Evolutionary conservation across 345 rosid genomes (phyloP).

Genomic region (Aquilaria yunnanensis): DNA sequence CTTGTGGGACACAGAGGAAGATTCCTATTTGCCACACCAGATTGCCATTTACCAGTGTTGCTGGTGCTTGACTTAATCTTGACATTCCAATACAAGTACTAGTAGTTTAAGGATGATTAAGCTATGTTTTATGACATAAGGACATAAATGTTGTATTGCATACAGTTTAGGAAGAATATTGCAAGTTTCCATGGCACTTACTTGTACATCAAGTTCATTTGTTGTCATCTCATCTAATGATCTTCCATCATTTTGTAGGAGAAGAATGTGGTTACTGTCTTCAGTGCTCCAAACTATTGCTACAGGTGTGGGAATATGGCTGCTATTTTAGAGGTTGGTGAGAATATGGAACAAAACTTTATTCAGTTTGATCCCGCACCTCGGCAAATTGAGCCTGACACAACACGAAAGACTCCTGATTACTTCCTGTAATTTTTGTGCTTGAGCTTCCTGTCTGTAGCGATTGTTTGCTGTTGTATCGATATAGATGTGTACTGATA

Average conservation of each 20-base stretch:
- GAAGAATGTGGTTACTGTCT: slow-evolving; percentile 89
- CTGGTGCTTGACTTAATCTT: too few species aligned
- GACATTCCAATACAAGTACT: too few species aligned
- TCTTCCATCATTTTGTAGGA: slow-evolving; percentile 32
- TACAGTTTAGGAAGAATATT: too few species aligned
- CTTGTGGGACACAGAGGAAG: too few species aligned
- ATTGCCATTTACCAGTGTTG: too few species aligned
- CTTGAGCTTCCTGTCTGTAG: slow-evolving; percentile 32
- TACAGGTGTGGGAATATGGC: slow-evolving; percentile 98
- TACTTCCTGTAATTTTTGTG: slow-evolving; percentile 74
- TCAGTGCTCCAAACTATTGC: slow-evolving; percentile 94
- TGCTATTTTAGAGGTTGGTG: slow-evolving; percentile 89
- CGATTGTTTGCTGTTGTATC: slow-evolving; percentile 23
- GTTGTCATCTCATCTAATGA: background rate
- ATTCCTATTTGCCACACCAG: too few species aligned
- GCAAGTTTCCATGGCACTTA: background rate
- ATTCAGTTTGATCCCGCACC: slow-evolving; percentile 96
- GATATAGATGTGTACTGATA: slow-evolving; percentile 44
- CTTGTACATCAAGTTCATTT: background rate
- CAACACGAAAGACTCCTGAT: slow-evolving; percentile 96
- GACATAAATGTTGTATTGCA: background rate
- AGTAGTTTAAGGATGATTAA: too few species aligned
- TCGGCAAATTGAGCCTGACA: slow-evolving; percentile 85
- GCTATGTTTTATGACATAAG: too few species aligned
- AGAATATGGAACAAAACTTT: slow-evolving; percentile 93